These are phyloP conservation scores for Xylaria telfairii DNA, from an alignment of 495 filamentous ascomycete species.

Conservation along the genomic window DNA sequence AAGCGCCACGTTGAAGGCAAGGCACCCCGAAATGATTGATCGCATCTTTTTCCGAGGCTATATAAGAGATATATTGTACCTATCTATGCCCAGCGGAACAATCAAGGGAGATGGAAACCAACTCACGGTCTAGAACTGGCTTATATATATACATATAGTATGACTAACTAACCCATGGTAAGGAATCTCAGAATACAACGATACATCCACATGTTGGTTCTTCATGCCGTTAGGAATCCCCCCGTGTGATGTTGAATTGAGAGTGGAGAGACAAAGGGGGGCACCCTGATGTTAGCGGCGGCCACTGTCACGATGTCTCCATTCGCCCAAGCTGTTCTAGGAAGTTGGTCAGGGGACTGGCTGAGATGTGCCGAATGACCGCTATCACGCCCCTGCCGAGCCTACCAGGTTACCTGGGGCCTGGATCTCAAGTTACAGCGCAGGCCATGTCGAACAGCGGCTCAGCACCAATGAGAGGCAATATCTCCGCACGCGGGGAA, in stretches of 20 bases:
- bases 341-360: constrained; percentile 22
- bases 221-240: background rate
- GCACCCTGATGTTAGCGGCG: constrained; percentile 15
- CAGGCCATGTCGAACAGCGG: background rate
- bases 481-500: constrained; percentile 9
- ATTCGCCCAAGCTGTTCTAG: constrained; percentile 15
- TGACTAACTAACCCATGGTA: background rate
- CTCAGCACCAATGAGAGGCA: background rate
- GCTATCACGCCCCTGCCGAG: constrained; percentile 11
- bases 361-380: constrained; percentile 15
- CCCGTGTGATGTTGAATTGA: constrained; percentile 14
- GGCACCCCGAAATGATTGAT: constrained; percentile 2
- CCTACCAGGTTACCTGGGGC: background rate
- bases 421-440: background rate
- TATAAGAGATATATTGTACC: background rate
- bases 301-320: constrained; percentile 19
- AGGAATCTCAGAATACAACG: background rate
- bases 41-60: background rate
- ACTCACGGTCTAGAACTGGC: background rate
- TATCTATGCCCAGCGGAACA: background rate
- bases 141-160: constrained; percentile 18
- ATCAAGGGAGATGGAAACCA: background rate
- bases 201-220: constrained; percentile 18
- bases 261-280: constrained; percentile 16
- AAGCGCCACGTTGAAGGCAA: constrained; percentile 13